Evolutionary conservation across 2,329 filamentous ascomycete species (phyloP).

Genomic region (Emergomyces pasteurianus): DNA sequence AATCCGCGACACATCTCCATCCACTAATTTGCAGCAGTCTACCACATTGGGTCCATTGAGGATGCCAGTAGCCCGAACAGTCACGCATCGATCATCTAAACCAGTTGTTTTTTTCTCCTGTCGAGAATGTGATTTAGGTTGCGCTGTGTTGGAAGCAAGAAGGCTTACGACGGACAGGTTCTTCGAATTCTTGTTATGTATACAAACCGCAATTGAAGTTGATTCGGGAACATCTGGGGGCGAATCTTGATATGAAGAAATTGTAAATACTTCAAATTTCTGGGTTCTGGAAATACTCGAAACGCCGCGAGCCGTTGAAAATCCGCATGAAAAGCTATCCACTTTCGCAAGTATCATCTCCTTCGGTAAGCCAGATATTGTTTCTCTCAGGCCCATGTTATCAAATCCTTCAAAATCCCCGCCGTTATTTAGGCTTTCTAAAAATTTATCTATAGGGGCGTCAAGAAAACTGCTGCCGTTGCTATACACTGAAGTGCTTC

Average conservation of each 20-base stretch:
- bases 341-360: constrained; percentile 63
- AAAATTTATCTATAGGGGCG: constrained; percentile 54
- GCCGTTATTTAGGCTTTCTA: constrained; percentile 55
- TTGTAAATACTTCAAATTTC: constrained; percentile 47
- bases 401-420: constrained; percentile 56
- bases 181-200: constrained; percentile 57
- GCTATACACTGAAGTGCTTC: constrained; percentile 35
- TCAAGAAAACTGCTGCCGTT: constrained; percentile 53
- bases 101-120: constrained; percentile 14
- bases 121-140: constrained; percentile 14
- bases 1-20: constrained; percentile 56
- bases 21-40: constrained; percentile 59
- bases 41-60: constrained; percentile 55
- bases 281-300: constrained; percentile 16
- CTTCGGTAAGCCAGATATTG: constrained; percentile 58
- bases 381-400: constrained; percentile 60
- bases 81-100: not conserved
- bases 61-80: constrained; percentile 26
- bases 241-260: constrained; percentile 37
- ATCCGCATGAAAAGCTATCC: constrained; percentile 52
- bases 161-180: constrained; percentile 56
- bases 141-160: constrained; percentile 27
- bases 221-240: constrained; percentile 21
- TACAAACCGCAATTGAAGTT: constrained; percentile 41
- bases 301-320: constrained; percentile 20